Conservation (phyloP, 2,329 filamentous ascomycete genomes). For the Colletotrichum horii region DNA sequence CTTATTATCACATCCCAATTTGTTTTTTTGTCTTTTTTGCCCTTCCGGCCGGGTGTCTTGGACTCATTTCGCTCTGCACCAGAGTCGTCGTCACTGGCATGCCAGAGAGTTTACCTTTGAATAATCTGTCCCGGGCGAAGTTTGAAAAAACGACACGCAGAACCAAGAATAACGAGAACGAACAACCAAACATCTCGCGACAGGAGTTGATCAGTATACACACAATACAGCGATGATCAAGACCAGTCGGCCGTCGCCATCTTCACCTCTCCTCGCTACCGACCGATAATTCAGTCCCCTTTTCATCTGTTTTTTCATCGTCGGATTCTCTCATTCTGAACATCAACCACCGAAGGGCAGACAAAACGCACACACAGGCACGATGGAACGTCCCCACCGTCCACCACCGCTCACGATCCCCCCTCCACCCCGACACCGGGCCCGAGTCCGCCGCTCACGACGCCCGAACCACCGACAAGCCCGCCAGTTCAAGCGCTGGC, state of each 20-base stretch:
- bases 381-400: constrained; percentile 33
- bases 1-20: not conserved
- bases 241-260: not conserved
- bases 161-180: not conserved
- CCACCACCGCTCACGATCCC: constrained; percentile 38
- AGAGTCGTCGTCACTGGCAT: constrained; percentile 8
- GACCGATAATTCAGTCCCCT: not conserved
- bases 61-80: not conserved
- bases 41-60: not conserved
- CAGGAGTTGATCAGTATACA: not conserved
- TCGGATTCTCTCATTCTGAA: not conserved
- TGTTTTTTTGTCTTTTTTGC: not conserved
- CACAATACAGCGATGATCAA: not conserved
- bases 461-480: constrained; percentile 1
- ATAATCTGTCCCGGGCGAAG: not conserved
- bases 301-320: not conserved
- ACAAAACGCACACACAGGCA: not conserved
- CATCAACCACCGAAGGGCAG: not conserved
- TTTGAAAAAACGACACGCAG: not conserved
- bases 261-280: not conserved
- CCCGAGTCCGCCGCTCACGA: constrained; percentile 5
- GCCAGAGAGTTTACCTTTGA: not conserved
- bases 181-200: not conserved
- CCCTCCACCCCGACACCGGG: constrained; percentile 21
- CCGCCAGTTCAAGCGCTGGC: constrained; percentile 10